Conservation (phyloP, 192 early-diverging fungal species). For the Umbelopsis ramanniana region DNA sequence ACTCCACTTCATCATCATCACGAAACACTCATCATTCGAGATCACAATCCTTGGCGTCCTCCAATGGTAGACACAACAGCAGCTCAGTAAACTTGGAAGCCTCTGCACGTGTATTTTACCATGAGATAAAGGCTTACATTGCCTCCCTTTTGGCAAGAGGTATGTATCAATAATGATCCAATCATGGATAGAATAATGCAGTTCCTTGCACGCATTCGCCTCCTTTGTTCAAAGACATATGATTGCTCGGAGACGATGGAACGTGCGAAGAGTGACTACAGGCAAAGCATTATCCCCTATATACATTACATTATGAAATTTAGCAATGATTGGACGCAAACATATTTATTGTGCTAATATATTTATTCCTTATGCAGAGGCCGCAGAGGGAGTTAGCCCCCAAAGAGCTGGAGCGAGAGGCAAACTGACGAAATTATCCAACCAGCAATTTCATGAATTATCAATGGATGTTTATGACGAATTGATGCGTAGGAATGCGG, state of each 20-base stretch:
- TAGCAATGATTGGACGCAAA: not conserved
- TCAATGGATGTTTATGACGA: constrained; percentile 97
- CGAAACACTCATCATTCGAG: constrained; percentile 26
- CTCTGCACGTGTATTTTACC: constrained; percentile 27
- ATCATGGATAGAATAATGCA: no score
- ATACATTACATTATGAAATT: not conserved
- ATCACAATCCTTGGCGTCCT: constrained; percentile 28
- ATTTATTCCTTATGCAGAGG: constrained; percentile 32
- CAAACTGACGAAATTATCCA: constrained; percentile 79
- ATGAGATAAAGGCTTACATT: constrained; percentile 37
- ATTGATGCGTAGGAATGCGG: constrained; percentile 67
- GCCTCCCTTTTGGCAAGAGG: constrained; percentile 35
- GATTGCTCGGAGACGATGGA: not conserved
- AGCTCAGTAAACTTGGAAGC: constrained; percentile 9
- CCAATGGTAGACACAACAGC: constrained; percentile 18
- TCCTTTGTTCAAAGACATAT: not conserved
- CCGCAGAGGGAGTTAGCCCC: constrained; percentile 31
- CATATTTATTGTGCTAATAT: not conserved
- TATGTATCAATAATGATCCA: not conserved
- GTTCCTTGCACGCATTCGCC: no score
- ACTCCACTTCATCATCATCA: constrained; percentile 19
- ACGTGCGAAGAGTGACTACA: not conserved
- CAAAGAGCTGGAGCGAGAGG: constrained; percentile 60
- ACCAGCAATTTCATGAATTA: constrained; percentile 92
- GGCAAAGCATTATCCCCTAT: not conserved